A percentile compares a stretch with the other conserved stretches of the same genome.
Conservation (phyloP, 495 filamentous ascomycete species). For the Pseudomonodictys pantanalensis region DNA sequence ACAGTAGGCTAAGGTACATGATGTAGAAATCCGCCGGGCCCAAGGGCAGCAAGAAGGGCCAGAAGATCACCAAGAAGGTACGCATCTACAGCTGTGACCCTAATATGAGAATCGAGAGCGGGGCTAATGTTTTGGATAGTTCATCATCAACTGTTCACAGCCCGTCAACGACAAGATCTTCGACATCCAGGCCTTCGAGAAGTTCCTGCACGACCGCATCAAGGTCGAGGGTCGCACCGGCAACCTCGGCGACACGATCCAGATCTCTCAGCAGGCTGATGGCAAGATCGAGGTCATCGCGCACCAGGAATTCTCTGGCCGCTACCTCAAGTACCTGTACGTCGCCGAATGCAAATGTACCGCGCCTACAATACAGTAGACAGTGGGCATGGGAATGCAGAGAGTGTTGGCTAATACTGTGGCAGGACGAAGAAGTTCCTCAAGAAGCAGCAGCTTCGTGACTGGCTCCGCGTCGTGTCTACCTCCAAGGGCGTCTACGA, state of each 20-base stretch:
- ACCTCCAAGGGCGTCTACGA: conserved; percentile 97
- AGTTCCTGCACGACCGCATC: conserved; percentile 99
- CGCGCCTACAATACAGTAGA: background rate
- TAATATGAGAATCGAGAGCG: background rate
- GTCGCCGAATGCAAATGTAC: conserved; percentile 38
- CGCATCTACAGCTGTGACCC: background rate
- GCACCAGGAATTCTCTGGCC: conserved; percentile 95
- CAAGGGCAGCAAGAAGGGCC: conserved; percentile 63
- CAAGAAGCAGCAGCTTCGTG: conserved; percentile 99
- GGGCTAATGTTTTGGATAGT: conserved; percentile 51
- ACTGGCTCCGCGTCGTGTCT: conserved; percentile 98
- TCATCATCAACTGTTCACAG: conserved; percentile 97
- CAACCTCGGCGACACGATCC: conserved; percentile 92
- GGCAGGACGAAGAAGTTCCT: conserved; percentile 99
- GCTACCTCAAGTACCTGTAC: conserved; percentile 99
- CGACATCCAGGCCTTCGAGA: conserved; percentile 97
- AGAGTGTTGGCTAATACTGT: conserved; percentile 10
- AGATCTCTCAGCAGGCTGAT: conserved; percentile 84
- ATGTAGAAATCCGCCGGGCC: conserved; percentile 52
- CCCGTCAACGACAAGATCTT: conserved; percentile 99
- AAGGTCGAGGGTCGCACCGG: conserved; percentile 98
- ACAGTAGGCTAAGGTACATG: conserved; percentile 88
- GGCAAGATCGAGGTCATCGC: conserved; percentile 97
- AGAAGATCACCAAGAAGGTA: conserved; percentile 71
- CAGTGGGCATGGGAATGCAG: no score